Conservation (phyloP, 2,329 filamentous ascomycete genomes). For the Sclerotinia sclerotiorum region DNA sequence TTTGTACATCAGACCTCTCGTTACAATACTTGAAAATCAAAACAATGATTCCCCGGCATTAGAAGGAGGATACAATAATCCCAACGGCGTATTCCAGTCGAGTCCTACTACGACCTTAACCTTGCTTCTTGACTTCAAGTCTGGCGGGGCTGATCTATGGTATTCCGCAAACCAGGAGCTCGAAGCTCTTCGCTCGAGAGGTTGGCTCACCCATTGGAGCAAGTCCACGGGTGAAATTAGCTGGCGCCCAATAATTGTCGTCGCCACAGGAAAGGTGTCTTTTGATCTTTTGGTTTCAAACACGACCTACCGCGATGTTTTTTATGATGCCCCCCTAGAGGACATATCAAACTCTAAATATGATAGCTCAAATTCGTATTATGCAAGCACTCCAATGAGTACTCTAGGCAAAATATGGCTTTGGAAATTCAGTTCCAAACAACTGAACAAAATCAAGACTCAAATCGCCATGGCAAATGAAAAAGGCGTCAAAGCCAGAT, state of each 20-base stretch:
- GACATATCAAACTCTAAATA: constrained; percentile 25
- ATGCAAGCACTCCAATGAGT: constrained; percentile 33
- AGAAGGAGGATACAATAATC: not conserved
- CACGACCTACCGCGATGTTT: constrained; percentile 47
- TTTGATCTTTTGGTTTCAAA: constrained; percentile 42
- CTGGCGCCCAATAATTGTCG: constrained; percentile 48
- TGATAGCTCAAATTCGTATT: constrained; percentile 37
- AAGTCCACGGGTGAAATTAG: constrained; percentile 40
- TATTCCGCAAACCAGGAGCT: constrained; percentile 45
- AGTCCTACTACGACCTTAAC: constrained; percentile 33
- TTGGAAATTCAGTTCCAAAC: constrained; percentile 26
- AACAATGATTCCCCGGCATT: constrained; percentile 37
- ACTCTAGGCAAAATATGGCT: constrained; percentile 22
- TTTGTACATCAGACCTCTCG: constrained; percentile 60
- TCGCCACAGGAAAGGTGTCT: constrained; percentile 51
- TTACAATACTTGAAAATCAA: constrained; percentile 54
- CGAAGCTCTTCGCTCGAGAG: constrained; percentile 43
- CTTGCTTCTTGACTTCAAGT: constrained; percentile 55
- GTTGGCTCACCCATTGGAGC: constrained; percentile 43
- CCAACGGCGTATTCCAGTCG: constrained; percentile 30
- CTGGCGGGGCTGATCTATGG: constrained; percentile 42
- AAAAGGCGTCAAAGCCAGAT: constrained; percentile 44
- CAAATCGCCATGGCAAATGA: constrained; percentile 40
- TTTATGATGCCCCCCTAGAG: constrained; percentile 49
- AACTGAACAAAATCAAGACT: constrained; percentile 31